Conservation (phyloP, 331 rosid genomes). For the Phaseolus coccineus region DNA sequence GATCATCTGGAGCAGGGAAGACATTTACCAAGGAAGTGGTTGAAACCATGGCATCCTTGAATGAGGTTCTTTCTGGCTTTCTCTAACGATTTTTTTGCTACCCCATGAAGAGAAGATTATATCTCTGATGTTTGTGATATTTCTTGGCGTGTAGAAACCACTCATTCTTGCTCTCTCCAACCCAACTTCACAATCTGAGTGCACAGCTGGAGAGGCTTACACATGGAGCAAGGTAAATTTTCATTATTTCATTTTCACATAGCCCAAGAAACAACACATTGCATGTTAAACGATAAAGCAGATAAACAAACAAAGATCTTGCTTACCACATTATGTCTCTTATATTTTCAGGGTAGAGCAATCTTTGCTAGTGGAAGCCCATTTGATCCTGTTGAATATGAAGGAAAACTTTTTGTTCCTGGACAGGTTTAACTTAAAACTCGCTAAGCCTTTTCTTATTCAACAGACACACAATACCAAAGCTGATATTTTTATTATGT, state of each 20-base stretch:
- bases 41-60: constrained; percentile 78
- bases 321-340: constrained; percentile 19
- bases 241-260: background rate
- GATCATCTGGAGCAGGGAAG: constrained; percentile 92
- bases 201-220: constrained; percentile 99
- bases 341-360: constrained; percentile 76
- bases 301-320: constrained; percentile 24
- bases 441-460: constrained; percentile 22
- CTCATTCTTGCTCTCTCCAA: constrained; percentile 95
- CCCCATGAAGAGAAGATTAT: constrained; percentile 24
- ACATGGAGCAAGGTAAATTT: constrained; percentile 80
- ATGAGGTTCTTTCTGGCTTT: constrained; percentile 63
- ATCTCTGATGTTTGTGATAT: constrained; percentile 31
- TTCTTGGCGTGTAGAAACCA: constrained; percentile 78
- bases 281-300: constrained; percentile 17
- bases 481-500: constrained; percentile 28
- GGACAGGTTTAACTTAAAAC: constrained; percentile 73
- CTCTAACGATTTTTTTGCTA: constrained; percentile 27
- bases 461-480: background rate
- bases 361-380: constrained; percentile 99
- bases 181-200: constrained; percentile 97
- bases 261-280: constrained; percentile 19
- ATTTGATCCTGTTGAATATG: constrained; percentile 78
- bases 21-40: constrained; percentile 92
- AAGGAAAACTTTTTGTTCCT: constrained; percentile 80